These are phyloP conservation scores for Phlebiopsis gigantea DNA, from an alignment of 768 basidiomycete species.

Conservation along the genomic window DNA sequence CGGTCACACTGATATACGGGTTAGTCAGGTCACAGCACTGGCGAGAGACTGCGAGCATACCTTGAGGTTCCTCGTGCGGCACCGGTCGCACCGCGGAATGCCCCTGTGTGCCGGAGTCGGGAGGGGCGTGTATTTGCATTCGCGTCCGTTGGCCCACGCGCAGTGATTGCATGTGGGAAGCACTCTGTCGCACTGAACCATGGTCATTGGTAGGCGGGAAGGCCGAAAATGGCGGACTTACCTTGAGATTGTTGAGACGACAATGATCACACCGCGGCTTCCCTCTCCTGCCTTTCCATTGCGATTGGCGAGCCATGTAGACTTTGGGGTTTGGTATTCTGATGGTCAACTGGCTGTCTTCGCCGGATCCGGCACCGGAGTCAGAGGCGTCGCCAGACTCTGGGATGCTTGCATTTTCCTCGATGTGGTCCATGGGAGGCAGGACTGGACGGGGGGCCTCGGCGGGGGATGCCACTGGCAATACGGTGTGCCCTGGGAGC, in stretches of 20 bases:
- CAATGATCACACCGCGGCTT: slow-evolving; percentile 74
- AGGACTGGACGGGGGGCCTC: not conserved
- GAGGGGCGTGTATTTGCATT: slow-evolving; percentile 68
- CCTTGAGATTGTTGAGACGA: slow-evolving; percentile 67
- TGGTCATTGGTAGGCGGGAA: slow-evolving; percentile 12
- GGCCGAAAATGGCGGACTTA: slow-evolving; percentile 28
- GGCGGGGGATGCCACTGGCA: not conserved
- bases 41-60: slow-evolving; percentile 26
- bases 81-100: slow-evolving; percentile 69
- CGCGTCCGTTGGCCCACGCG: slow-evolving; percentile 55
- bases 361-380: slow-evolving; percentile 27
- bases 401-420: slow-evolving; percentile 13
- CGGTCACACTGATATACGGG: slow-evolving; percentile 60
- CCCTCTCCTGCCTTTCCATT: slow-evolving; percentile 71
- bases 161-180: slow-evolving; percentile 71
- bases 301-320: slow-evolving; percentile 64
- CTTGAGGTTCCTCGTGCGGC: slow-evolving; percentile 62
- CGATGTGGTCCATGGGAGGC: not conserved
- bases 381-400: slow-evolving; percentile 27
- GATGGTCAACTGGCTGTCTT: slow-evolving; percentile 44
- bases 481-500: slow-evolving; percentile 1
- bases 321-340: slow-evolving; percentile 64
- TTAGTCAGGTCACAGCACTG: too few species aligned
- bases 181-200: slow-evolving; percentile 59
- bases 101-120: slow-evolving; percentile 74